These are phyloP conservation scores for Pythium diclinum DNA, from an alignment of 352 stramenopile genomes.

Conservation along the genomic window DNA sequence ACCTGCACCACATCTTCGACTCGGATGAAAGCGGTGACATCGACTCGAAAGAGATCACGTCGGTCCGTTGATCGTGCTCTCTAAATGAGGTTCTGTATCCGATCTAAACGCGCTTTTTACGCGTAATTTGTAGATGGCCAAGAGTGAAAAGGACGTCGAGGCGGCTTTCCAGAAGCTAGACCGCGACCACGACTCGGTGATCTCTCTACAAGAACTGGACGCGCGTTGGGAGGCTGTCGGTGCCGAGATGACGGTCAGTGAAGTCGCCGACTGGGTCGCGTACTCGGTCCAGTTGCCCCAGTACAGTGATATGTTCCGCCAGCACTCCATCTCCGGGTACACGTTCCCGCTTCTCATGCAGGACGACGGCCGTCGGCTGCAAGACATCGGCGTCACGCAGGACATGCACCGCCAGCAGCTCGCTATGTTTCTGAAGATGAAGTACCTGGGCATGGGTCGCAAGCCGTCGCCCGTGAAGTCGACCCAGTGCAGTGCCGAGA, in stretches of 20 bases:
- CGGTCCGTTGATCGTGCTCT: constrained; percentile 12
- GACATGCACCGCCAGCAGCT: constrained; percentile 77
- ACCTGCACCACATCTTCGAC: constrained; percentile 77
- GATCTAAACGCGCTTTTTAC: not conserved
- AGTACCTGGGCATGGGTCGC: constrained; percentile 75
- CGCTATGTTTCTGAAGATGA: constrained; percentile 79
- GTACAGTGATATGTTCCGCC: constrained; percentile 73
- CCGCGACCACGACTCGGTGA: constrained; percentile 71
- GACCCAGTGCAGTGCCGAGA: constrained; percentile 36
- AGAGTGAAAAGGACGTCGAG: constrained; percentile 62
- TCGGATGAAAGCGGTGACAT: constrained; percentile 72
- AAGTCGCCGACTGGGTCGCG: constrained; percentile 80
- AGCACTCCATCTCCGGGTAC: constrained; percentile 82
- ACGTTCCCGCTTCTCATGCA: constrained; percentile 86
- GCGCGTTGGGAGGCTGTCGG: constrained; percentile 75
- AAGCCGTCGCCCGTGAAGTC: constrained; percentile 49
- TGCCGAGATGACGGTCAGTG: constrained; percentile 82
- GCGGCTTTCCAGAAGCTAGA: constrained; percentile 76
- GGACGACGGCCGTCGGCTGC: constrained; percentile 62
- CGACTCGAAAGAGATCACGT: constrained; percentile 70
- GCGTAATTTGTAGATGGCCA: constrained; percentile 33
- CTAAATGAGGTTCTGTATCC: not conserved
- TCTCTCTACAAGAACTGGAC: constrained; percentile 81
- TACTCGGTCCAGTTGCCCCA: constrained; percentile 80
- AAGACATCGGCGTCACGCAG: constrained; percentile 69